These are phyloP conservation scores for Diplodia scrobiculata DNA, from an alignment of 2,329 filamentous ascomycete species.

Conservation along the genomic window DNA sequence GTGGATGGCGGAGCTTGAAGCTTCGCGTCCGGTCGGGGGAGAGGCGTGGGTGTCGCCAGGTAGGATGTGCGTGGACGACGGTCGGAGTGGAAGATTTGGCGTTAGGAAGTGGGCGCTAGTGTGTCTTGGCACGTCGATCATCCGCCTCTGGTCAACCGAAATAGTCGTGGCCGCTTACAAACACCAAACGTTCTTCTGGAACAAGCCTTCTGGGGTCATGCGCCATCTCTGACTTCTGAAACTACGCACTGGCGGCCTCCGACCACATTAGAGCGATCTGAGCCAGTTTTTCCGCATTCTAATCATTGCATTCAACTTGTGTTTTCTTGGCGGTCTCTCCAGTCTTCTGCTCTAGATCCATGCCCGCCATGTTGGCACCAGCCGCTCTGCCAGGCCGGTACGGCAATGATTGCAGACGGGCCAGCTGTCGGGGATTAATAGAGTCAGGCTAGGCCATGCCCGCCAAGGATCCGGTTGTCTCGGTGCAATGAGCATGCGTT, in stretches of 20 bases:
- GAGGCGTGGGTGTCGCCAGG: slow-evolving; percentile 18
- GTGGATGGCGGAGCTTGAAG: slow-evolving; percentile 15
- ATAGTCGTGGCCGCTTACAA: slow-evolving; percentile 11
- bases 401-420: not conserved
- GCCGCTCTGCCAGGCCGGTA: not conserved
- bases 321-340: not conserved
- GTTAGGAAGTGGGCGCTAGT: slow-evolving; percentile 17
- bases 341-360: not conserved
- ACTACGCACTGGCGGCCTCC: no score
- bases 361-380: not conserved
- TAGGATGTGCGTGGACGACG: slow-evolving; percentile 14
- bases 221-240: not conserved
- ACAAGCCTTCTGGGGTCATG: not conserved
- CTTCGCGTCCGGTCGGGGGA: slow-evolving; percentile 10
- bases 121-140: slow-evolving; percentile 20
- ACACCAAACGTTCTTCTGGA: not conserved
- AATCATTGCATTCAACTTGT: not conserved
- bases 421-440: not conserved
- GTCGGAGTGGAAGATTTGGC: slow-evolving; percentile 17
- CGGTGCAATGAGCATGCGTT: no score
- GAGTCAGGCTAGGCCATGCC: not conserved
- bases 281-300: not conserved
- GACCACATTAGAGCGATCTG: not conserved
- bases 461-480: not conserved
- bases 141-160: not conserved